These are phyloP conservation scores for Aureobasidium sp. DNA, from an alignment of 2,329 filamentous ascomycete species.

Conservation along the genomic window DNA sequence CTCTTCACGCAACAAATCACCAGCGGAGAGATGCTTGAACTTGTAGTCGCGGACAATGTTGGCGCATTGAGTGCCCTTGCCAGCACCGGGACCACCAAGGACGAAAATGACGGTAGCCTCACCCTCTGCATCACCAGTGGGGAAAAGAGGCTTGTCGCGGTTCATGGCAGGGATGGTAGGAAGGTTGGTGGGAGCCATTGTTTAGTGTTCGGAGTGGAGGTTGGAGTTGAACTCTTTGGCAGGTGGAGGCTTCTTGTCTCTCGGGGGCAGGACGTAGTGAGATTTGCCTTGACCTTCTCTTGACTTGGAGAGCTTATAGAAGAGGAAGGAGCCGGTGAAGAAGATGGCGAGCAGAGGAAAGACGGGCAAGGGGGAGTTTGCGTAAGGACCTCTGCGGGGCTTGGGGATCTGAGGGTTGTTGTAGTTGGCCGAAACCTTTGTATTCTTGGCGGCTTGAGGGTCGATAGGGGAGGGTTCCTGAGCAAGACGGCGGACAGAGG, in stretches of 20 bases:
- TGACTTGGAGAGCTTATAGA: constrained; percentile 41
- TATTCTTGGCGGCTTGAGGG: constrained; percentile 6
- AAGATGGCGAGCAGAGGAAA: constrained; percentile 43
- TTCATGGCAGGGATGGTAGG: constrained; percentile 40
- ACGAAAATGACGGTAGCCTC: constrained; percentile 93
- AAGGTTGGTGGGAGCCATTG: constrained; percentile 23
- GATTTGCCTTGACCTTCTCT: constrained; percentile 32
- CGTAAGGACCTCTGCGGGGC: constrained; percentile 17
- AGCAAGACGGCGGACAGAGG: not conserved
- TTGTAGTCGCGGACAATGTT: constrained; percentile 80
- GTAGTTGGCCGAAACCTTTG: constrained; percentile 12
- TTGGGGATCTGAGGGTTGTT: constrained; percentile 16
- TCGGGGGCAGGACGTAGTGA: constrained; percentile 24
- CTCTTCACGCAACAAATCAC: constrained; percentile 88
- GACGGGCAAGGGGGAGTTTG: constrained; percentile 34
- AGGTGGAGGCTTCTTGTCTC: constrained; percentile 19
- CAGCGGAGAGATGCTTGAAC: constrained; percentile 89
- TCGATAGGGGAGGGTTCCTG: constrained; percentile 11
- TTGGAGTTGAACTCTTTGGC: constrained; percentile 13
- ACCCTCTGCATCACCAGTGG: constrained; percentile 38
- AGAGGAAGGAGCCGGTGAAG: constrained; percentile 37
- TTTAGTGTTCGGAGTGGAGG: constrained; percentile 19
- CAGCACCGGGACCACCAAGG: constrained; percentile 88
- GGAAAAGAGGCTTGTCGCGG: constrained; percentile 64
- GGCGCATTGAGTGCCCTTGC: constrained; percentile 93